phyloP scores from a whole-genome alignment of 2,329 filamentous ascomycete genomes.

The Fusarium pseudonygamai region DNA sequence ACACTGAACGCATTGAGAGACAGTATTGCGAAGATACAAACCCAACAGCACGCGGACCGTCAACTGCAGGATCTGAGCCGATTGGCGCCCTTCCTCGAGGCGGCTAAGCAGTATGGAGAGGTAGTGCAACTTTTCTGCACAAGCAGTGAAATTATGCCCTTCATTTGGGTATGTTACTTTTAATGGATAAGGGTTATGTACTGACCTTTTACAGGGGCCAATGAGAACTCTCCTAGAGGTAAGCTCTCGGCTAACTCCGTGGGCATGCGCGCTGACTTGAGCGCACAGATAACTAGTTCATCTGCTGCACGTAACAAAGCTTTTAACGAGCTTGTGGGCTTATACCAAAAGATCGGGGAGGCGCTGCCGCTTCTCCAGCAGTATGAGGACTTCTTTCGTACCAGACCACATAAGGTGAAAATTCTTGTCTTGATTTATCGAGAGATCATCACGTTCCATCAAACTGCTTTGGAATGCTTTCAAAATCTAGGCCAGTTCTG shows the following conservation, averaged over 20 bases:
- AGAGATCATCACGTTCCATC: neutral
- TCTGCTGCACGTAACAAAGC: rapidly evolving
- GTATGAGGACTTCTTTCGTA: neutral
- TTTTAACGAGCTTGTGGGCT: rapidly evolving
- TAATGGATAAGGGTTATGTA: rapidly evolving
- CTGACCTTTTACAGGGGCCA: neutral
- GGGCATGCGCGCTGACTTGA: rapidly evolving
- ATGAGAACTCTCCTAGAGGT: rapidly evolving
- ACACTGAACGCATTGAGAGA: rapidly evolving
- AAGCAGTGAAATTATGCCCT: neutral
- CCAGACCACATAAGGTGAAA: neutral
- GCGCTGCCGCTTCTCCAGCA: neutral
- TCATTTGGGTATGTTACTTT: neutral
- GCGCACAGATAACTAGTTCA: neutral
- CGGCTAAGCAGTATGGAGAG: neutral
- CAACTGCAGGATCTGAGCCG: neutral
- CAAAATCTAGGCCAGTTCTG: neutral
- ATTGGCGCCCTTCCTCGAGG: neutral
- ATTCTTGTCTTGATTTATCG: rapidly evolving
- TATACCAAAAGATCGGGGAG: rapidly evolving
- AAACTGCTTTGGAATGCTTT: rapidly evolving
- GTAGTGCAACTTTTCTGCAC: neutral
- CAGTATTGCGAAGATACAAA: neutral
- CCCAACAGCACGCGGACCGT: rapidly evolving
- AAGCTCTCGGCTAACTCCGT: rapidly evolving